Evolutionary conservation across 805 yeast genomes (phyloP).

Genomic region (Nakazawaea ambrosiae): DNA sequence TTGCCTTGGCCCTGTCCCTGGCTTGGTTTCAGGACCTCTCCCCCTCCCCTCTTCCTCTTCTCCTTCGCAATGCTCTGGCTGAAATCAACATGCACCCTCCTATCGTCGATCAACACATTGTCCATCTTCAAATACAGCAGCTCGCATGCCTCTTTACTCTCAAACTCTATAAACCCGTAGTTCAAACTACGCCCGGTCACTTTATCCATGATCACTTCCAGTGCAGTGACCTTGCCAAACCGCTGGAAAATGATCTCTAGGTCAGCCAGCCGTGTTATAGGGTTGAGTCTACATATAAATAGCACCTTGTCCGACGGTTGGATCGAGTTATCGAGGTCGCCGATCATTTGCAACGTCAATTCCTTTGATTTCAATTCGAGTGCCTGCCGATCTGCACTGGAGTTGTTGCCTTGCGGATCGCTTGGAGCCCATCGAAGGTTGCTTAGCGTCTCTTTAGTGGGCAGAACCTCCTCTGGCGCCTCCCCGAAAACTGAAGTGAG

Average conservation of each 20-base stretch:
- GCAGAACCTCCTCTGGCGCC: neutral
- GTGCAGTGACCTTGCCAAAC: slow-evolving; percentile 47
- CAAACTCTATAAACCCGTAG: slow-evolving; percentile 61
- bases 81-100: slow-evolving; percentile 60
- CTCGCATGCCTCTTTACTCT: slow-evolving; percentile 42
- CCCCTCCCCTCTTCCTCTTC: neutral
- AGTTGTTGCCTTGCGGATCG: neutral
- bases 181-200: slow-evolving; percentile 42
- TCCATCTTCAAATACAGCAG: slow-evolving; percentile 58
- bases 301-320: slow-evolving; percentile 56
- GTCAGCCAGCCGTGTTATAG: slow-evolving; percentile 53
- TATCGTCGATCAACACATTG: slow-evolving; percentile 55
- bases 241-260: slow-evolving; percentile 49
- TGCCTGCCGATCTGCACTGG: slow-evolving; percentile 7
- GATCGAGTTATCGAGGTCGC: slow-evolving; percentile 50
- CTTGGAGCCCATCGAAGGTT: neutral
- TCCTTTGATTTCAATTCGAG: slow-evolving; percentile 44
- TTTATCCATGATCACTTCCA: slow-evolving; percentile 45
- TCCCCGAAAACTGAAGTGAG: neutral
- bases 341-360: slow-evolving; percentile 53
- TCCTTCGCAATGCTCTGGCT: slow-evolving; percentile 41
- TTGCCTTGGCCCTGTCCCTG: no score
- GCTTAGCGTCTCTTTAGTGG: neutral
- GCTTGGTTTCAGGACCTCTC: no score
- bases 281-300: slow-evolving; percentile 58